Evolutionary conservation across 305 asterid genomes (phyloP).

Genomic region (Euphrasia arctica): DNA sequence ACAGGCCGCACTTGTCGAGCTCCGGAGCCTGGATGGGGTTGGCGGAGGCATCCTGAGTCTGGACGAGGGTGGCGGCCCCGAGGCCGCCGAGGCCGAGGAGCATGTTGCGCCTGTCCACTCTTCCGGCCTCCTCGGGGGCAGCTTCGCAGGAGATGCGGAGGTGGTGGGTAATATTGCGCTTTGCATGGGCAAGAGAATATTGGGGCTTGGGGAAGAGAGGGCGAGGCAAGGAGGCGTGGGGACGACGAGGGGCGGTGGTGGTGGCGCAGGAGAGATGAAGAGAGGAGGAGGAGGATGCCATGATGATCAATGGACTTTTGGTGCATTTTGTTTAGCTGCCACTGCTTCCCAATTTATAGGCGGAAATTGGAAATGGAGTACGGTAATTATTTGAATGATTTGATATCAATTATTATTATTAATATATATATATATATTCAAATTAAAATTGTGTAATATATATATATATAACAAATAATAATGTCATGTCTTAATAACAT

Average conservation of each 20-base stretch:
- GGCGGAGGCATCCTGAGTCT: conserved; percentile 26
- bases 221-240: background rate
- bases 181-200: conserved; percentile 22
- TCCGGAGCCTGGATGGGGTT: conserved; percentile 33
- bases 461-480: no score
- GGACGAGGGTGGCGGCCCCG: conserved; percentile 32
- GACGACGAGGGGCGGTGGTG: conserved; percentile 1
- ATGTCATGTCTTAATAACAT: no score
- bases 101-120: conserved; percentile 39
- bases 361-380: background rate
- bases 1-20: conserved; percentile 34
- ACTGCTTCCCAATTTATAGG: background rate
- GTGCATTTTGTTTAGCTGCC: background rate
- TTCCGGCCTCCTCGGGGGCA: background rate
- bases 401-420: no score
- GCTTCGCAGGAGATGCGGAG: conserved; percentile 21
- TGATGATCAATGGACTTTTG: background rate
- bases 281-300: conserved; percentile 12
- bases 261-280: conserved; percentile 15
- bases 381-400: background rate
- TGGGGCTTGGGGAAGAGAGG: conserved; percentile 27
- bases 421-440: no score
- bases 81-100: conserved; percentile 46
- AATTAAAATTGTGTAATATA: no score
- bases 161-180: conserved; percentile 8